Percentiles rank a stretch among this genome's conserved stretches.
Conservation (phyloP, 2,329 filamentous ascomycete species). For the Chaetomium strumarium region DNA sequence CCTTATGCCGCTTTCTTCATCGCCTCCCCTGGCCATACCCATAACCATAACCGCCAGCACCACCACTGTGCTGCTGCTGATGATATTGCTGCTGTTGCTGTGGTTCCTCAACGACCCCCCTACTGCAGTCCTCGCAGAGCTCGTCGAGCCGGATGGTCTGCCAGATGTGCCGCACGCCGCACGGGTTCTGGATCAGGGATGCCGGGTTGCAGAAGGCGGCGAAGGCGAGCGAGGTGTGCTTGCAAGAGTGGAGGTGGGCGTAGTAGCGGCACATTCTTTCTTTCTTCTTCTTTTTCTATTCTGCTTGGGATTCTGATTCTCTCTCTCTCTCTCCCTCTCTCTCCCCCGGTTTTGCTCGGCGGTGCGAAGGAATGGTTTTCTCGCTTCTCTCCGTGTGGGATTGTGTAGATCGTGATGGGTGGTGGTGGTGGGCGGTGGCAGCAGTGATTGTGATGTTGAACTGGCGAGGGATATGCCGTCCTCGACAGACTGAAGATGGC, state of each 20-base stretch:
- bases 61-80: neutral
- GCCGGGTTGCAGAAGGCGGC: slow-evolving; percentile 33
- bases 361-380: too few species aligned
- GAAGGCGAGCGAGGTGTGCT: slow-evolving; percentile 29
- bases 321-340: too few species aligned
- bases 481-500: neutral
- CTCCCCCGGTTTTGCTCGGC: neutral
- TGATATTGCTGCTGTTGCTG: neutral
- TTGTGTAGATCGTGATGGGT: neutral
- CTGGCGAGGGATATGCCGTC: neutral
- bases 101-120: neutral
- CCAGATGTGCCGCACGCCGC: slow-evolving; percentile 31
- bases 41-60: neutral
- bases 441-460: neutral
- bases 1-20: neutral
- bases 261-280: slow-evolving; percentile 35
- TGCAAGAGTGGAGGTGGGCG: slow-evolving; percentile 33
- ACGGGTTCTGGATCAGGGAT: slow-evolving; percentile 33
- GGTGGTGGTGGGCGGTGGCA: neutral
- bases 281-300: slow-evolving; percentile 1
- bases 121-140: slow-evolving; percentile 31
- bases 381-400: neutral
- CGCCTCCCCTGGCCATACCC: neutral
- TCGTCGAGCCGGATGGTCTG: slow-evolving; percentile 33
- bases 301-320: neutral